These are phyloP conservation scores for Russula vinacea DNA, from an alignment of 768 basidiomycete genomes.

Conservation along the genomic window DNA sequence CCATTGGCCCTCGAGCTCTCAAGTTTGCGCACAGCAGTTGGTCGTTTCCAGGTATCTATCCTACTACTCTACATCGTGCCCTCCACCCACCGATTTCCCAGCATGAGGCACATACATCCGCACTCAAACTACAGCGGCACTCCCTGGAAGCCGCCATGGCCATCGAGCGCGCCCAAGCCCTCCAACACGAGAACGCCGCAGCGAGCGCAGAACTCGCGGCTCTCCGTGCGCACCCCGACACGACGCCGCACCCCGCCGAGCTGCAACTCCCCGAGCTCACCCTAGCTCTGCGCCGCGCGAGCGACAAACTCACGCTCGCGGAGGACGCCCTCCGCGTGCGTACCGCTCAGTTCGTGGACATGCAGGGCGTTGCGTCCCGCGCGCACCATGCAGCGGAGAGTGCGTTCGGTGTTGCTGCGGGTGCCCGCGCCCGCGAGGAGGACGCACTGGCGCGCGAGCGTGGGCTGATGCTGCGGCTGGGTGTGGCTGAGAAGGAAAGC, in stretches of 20 bases:
- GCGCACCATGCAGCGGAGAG: slow-evolving; percentile 45
- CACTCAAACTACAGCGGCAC: slow-evolving; percentile 63
- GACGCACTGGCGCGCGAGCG: slow-evolving; percentile 48
- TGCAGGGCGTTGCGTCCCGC: slow-evolving; percentile 44
- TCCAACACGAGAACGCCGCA: slow-evolving; percentile 59
- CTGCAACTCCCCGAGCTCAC: slow-evolving; percentile 54
- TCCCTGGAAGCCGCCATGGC: slow-evolving; percentile 52
- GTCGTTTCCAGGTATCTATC: slow-evolving; percentile 39
- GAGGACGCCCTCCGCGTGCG: slow-evolving; percentile 53
- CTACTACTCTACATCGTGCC: neutral
- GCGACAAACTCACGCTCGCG: slow-evolving; percentile 61
- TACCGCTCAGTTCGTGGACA: slow-evolving; percentile 46
- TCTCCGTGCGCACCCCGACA: slow-evolving; percentile 54
- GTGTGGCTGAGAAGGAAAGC: slow-evolving; percentile 53
- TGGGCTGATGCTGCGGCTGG: slow-evolving; percentile 46
- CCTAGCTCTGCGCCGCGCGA: slow-evolving; percentile 62
- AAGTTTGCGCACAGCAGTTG: slow-evolving; percentile 38
- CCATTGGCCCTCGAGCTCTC: slow-evolving; percentile 40
- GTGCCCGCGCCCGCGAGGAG: slow-evolving; percentile 54
- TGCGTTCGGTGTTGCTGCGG: slow-evolving; percentile 55
- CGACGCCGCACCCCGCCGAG: slow-evolving; percentile 40
- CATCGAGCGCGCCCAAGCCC: slow-evolving; percentile 45
- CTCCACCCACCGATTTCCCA: slow-evolving; percentile 35
- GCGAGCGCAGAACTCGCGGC: slow-evolving; percentile 53
- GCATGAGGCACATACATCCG: slow-evolving; percentile 68